These are phyloP conservation scores for Quercus lobata DNA, from an alignment of 331 rosid genomes.

Conservation along the genomic window DNA sequence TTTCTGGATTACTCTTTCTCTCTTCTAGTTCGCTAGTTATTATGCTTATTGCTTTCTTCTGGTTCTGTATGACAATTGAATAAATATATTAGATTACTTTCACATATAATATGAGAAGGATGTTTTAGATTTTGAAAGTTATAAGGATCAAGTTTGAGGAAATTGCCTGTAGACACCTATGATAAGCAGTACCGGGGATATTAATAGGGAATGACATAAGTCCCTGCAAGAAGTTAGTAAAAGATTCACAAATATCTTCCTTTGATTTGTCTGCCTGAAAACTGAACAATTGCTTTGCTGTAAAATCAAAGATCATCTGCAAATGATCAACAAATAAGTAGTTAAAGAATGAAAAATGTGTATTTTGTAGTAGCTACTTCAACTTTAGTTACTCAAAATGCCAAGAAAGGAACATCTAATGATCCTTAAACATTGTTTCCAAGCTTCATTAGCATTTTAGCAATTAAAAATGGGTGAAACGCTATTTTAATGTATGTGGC, in stretches of 20 bases:
- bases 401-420: too few relatives aligned
- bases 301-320: conserved; percentile 1
- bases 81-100: neutral
- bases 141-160: neutral
- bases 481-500: too few relatives aligned
- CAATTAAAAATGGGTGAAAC: too few relatives aligned
- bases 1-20: neutral
- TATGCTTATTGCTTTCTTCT: neutral
- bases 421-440: too few relatives aligned
- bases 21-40: neutral
- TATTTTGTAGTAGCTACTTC: too few relatives aligned
- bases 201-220: neutral
- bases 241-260: neutral
- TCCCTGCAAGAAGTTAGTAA: neutral
- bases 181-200: neutral
- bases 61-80: neutral
- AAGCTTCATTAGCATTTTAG: too few relatives aligned
- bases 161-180: neutral
- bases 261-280: neutral
- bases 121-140: too few relatives aligned
- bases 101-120: too few relatives aligned
- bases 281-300: neutral
- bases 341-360: neutral
- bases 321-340: neutral
- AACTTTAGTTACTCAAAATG: too few relatives aligned